phyloP scores from a whole-genome alignment of 495 filamentous ascomycete species.

The Bryoglossum gracile region DNA sequence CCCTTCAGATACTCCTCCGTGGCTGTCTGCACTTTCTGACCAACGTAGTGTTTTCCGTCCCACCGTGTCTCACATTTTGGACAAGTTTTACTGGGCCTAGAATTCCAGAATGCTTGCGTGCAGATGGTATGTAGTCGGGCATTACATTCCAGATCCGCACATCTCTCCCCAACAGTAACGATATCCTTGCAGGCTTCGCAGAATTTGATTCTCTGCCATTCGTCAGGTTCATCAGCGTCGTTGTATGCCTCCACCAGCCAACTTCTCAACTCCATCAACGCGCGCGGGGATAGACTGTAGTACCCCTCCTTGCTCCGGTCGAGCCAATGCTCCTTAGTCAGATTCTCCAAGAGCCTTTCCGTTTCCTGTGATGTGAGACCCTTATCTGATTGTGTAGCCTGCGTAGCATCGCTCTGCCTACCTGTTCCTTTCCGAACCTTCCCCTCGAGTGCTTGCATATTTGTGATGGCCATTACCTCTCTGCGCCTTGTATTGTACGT shows the following conservation, averaged over 20 bases:
- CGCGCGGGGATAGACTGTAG: constrained; percentile 67
- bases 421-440: constrained; percentile 45
- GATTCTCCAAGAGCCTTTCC: constrained; percentile 56
- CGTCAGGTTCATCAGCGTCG: constrained; percentile 45
- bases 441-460: constrained; percentile 59
- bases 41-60: constrained; percentile 70
- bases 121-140: constrained; percentile 76
- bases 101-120: constrained; percentile 61
- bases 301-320: constrained; percentile 61
- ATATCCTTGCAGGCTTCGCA: constrained; percentile 89
- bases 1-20: constrained; percentile 39
- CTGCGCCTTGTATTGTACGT: constrained; percentile 65
- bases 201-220: constrained; percentile 68
- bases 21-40: constrained; percentile 61
- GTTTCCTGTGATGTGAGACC: constrained; percentile 71
- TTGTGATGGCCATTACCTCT: constrained; percentile 73
- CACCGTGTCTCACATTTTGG: constrained; percentile 66
- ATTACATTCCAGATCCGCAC: constrained; percentile 56
- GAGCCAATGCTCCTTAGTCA: constrained; percentile 81
- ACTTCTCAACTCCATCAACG: constrained; percentile 72
- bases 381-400: constrained; percentile 29
- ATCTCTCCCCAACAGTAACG: constrained; percentile 81
- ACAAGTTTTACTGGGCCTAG: constrained; percentile 54
- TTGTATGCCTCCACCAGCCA: constrained; percentile 87
- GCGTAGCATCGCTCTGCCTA: constrained; percentile 36